phyloP scores from a whole-genome alignment of 1,284 basidiomycete genomes.

The Microbotryum silenes-acaulis region DNA sequence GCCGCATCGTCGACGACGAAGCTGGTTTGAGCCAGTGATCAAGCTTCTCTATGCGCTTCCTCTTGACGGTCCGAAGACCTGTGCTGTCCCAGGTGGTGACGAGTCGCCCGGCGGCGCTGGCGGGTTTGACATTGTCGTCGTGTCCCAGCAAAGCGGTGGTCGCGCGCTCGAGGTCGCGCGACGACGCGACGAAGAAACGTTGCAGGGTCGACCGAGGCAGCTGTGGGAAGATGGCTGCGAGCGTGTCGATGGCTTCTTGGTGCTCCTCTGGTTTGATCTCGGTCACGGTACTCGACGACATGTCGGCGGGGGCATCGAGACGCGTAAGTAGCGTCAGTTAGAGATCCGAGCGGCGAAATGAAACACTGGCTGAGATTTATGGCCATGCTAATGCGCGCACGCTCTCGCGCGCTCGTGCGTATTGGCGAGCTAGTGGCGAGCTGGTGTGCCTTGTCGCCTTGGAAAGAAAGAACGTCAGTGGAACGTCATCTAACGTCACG shows the following conservation, averaged over 20 bases:
- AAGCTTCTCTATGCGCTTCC: too few species aligned
- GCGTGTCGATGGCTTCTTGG: conserved; percentile 4
- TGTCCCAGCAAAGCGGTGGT: not conserved
- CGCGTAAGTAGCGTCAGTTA: not conserved
- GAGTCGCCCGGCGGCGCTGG: not conserved
- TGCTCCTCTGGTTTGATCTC: too few species aligned
- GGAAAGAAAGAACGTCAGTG: too few species aligned
- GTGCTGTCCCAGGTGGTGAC: too few species aligned
- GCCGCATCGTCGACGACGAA: not conserved
- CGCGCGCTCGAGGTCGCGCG: conserved; percentile 16
- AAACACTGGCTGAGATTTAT: too few species aligned
- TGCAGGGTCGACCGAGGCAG: not conserved
- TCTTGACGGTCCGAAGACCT: too few species aligned
- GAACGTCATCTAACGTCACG: too few species aligned
- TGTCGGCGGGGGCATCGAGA: not conserved
- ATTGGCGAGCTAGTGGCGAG: too few species aligned
- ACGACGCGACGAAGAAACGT: conserved; percentile 14
- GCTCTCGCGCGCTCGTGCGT: too few species aligned
- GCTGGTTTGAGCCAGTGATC: not conserved
- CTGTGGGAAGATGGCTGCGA: conserved; percentile 10
- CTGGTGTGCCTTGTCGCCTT: too few species aligned
- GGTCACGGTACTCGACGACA: not conserved
- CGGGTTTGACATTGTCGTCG: not conserved
- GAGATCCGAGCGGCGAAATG: not conserved
- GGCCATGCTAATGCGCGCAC: too few species aligned